Evolutionary conservation across 148 eudicot genomes (phyloP).

Genomic region (Polygonum aviculare): DNA sequence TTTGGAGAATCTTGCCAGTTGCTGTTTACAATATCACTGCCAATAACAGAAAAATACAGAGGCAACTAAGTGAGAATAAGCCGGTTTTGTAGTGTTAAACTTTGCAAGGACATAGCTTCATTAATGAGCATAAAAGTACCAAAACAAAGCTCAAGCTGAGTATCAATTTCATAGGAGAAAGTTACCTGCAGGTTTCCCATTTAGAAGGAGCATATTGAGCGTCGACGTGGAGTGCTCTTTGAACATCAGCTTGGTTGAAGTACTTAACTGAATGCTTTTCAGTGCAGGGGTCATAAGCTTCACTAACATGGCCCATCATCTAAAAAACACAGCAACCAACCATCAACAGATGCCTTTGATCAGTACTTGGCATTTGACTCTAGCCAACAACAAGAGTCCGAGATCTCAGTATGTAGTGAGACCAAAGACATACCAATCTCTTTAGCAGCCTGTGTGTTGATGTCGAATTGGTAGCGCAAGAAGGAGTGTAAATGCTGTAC

Average conservation of each 20-base stretch:
- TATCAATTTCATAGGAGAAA: slow-evolving; percentile 54
- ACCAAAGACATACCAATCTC: slow-evolving; percentile 27
- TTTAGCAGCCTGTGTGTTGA: slow-evolving; percentile 31
- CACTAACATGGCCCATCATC: slow-evolving; percentile 53
- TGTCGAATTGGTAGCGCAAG: slow-evolving; percentile 67
- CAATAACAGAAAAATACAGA: slow-evolving; percentile 2
- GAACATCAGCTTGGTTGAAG: slow-evolving; percentile 90
- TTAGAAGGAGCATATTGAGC: slow-evolving; percentile 44
- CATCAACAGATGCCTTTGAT: slow-evolving; percentile 8
- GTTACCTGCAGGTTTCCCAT: slow-evolving; percentile 96
- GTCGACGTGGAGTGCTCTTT: slow-evolving; percentile 78
- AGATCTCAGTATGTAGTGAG: not conserved
- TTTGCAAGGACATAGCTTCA: not conserved
- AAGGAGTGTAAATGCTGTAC: slow-evolving; percentile 86
- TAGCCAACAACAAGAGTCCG: not conserved
- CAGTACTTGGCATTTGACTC: not conserved
- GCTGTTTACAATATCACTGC: slow-evolving; percentile 42
- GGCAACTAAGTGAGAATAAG: no score
- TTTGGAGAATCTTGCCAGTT: slow-evolving; percentile 77
- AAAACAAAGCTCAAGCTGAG: not conserved
- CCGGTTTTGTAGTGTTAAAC: not conserved
- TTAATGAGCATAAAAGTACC: not conserved
- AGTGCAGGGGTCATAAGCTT: slow-evolving; percentile 89
- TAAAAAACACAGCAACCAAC: slow-evolving; percentile 18
- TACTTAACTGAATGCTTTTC: slow-evolving; percentile 78